Evolutionary conservation across 768 basidiomycete genomes (phyloP).

Genomic region (Hemileccinum impolitum): DNA sequence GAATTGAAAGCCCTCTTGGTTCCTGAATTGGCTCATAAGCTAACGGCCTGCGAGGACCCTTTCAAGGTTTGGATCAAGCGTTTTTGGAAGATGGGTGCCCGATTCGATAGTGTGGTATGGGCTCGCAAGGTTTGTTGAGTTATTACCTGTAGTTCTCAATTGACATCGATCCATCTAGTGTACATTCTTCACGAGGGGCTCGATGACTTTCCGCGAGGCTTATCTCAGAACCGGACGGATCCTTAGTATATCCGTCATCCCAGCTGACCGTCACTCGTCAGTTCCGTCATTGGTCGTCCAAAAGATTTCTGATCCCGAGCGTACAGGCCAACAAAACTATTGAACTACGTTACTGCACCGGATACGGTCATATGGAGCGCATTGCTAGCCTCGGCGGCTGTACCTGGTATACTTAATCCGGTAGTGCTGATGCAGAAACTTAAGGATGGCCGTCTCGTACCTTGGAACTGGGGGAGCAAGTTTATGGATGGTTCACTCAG

Average conservation of each 20-base stretch:
- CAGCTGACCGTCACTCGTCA: conserved; percentile 83
- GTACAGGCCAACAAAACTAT: conserved; percentile 83
- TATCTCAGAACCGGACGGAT: conserved; percentile 91
- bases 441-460: conserved; percentile 71
- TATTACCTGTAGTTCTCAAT: neutral
- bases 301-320: conserved; percentile 5
- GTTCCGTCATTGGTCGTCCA: conserved; percentile 21
- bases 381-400: conserved; percentile 85
- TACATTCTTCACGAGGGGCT: conserved; percentile 88
- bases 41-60: conserved; percentile 81
- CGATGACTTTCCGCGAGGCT: conserved; percentile 93
- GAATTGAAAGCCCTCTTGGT: conserved; percentile 77
- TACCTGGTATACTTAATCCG: conserved; percentile 92
- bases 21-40: conserved; percentile 79
- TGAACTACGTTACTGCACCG: conserved; percentile 96
- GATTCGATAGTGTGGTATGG: conserved; percentile 90
- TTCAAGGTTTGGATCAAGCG: conserved; percentile 66
- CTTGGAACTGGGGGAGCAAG: conserved; percentile 93
- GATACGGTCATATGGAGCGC: conserved; percentile 85
- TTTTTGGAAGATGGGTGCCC: conserved; percentile 84
- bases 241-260: conserved; percentile 90
- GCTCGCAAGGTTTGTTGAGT: conserved; percentile 68
- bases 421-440: conserved; percentile 94
- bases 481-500: conserved; percentile 92
- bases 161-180: conserved; percentile 47